Evolutionary conservation across 1,284 basidiomycete genomes (phyloP), one percentile per base, ranked within the genome.

Genomic region (Psilocybe mexicana): DNA sequence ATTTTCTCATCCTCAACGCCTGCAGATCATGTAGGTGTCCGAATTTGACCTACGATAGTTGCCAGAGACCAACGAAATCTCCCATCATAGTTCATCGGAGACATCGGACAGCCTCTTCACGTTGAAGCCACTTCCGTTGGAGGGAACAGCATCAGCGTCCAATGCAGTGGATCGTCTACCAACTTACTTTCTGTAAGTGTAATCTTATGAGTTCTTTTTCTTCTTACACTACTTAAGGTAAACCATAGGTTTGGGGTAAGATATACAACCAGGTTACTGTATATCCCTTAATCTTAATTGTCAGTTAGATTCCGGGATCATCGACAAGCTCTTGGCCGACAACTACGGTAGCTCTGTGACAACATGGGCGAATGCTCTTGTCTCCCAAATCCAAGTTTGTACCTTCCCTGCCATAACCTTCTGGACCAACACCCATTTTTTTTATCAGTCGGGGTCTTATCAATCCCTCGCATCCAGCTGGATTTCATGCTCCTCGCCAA

Each of bases 91-190:
- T 82, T 83, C 65, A 64, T 83, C 48, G 81, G 81, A 12, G 80
- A 83, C 58, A 78, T 83, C 56, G 76, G 79, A 8, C 80, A 82
- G 61, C 79, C 80, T 6, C 70, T 83, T 42, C 79, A 82, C 61
- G 78, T 78, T 47, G 79, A 81, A 67, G 75, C 72, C 23, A 60
- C 71, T 35, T 72, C 70, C 57, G 67, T 72, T 7, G 79, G 79
- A n/a, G 79, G 76, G 12, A 80, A 80, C 60, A 69, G 69, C 33
- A 77, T 81, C 48, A 63, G 58, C 35, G 76, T 73, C 36, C 74
- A 59, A 46, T 80, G 79, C 65, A 69, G 63, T 52, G 77, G 78
- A 7, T 65, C 67, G 6, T 71, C 63, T 7, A 81, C 77, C n/a
- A 84, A 85, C 63, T 67, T 85, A 33, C 83, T 85, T 61, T 68